phyloP scores from a whole-genome alignment of 306 rosid species.

The Dryas alaskensis region DNA sequence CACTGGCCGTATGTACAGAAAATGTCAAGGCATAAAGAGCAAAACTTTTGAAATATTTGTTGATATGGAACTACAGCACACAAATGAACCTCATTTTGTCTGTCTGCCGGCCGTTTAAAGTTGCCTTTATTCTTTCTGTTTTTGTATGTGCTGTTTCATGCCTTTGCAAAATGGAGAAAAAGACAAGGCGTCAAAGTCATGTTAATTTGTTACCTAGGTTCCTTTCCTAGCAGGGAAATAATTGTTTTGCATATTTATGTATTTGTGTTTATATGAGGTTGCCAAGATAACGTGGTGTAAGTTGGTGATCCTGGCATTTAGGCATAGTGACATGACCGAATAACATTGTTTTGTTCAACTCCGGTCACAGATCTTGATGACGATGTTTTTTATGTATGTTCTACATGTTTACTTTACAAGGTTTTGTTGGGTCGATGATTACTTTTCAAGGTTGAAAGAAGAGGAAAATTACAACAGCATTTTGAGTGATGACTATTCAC shows the following conservation, averaged over 20 bases:
- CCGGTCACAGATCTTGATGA: too few species aligned
- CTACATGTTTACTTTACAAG: neutral
- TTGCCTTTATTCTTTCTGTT: slow-evolving; percentile 11
- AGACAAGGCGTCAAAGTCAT: slow-evolving; percentile 8
- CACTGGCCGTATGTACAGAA: slow-evolving; percentile 34
- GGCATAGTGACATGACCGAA: neutral
- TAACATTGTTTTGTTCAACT: neutral
- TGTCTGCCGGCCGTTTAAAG: slow-evolving; percentile 7
- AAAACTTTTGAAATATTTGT: slow-evolving; percentile 22
- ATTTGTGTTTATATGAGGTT: neutral
- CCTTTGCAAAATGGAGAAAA: slow-evolving; percentile 10
- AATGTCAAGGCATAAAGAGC: slow-evolving; percentile 35
- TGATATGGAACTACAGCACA: slow-evolving; percentile 27
- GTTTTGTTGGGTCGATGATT: too few species aligned
- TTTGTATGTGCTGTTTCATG: neutral
- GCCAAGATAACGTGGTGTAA: neutral
- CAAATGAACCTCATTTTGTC: slow-evolving; percentile 20
- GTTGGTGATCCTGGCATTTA: slow-evolving; percentile 4
- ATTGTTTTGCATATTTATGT: neutral
- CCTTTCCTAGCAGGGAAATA: slow-evolving; percentile 1
- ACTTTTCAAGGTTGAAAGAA: too few species aligned
- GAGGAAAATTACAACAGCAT: too few species aligned
- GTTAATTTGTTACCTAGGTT: neutral
- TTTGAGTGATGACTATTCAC: too few species aligned
- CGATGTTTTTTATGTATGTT: neutral